Conservation (phyloP, 2,329 filamentous ascomycete species). For the Davidsoniella neocaledoniae region DNA sequence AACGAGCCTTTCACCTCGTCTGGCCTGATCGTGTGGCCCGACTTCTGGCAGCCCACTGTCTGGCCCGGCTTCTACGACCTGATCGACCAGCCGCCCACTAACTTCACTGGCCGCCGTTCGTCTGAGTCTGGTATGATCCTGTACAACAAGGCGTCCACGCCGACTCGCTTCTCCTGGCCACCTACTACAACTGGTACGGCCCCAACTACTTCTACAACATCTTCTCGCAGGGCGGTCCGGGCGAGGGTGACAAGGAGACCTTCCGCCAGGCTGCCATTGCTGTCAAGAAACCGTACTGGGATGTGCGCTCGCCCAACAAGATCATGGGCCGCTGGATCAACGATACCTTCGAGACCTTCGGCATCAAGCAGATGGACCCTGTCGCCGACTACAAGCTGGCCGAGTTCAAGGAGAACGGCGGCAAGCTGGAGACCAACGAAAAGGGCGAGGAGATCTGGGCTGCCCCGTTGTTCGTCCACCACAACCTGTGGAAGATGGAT, state of each 20-base stretch:
- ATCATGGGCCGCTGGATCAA: conserved; percentile 20
- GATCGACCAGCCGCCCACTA: conserved; percentile 20
- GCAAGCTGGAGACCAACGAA: conserved; percentile 12
- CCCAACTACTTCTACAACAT: conserved; percentile 33
- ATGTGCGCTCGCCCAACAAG: conserved; percentile 20
- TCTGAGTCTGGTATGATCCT: conserved; percentile 33
- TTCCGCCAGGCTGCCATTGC: conserved; percentile 28
- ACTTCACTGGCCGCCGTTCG: conserved; percentile 19
- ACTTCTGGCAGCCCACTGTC: conserved; percentile 30
- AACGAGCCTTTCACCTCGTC: conserved; percentile 32
- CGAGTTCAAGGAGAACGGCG: conserved; percentile 10
- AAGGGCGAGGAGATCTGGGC: conserved; percentile 13
- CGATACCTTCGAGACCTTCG: conserved; percentile 15
- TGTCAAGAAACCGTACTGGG: conserved; percentile 24
- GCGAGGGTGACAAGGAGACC: conserved; percentile 32
- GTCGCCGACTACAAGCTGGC: conserved; percentile 17
- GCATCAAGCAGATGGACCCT: conserved; percentile 20
- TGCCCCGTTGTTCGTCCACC: conserved; percentile 21
- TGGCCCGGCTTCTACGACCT: conserved; percentile 29
- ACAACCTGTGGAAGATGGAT: conserved; percentile 23
- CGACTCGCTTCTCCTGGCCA: conserved; percentile 29
- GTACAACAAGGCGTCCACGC: conserved; percentile 30
- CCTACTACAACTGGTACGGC: conserved; percentile 40
- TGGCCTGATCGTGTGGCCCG: conserved; percentile 40
- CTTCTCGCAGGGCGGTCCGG: conserved; percentile 25